These are phyloP conservation scores for Coemansia aciculifera DNA, from an alignment of 192 early-diverging fungal species.

Conservation along the genomic window DNA sequence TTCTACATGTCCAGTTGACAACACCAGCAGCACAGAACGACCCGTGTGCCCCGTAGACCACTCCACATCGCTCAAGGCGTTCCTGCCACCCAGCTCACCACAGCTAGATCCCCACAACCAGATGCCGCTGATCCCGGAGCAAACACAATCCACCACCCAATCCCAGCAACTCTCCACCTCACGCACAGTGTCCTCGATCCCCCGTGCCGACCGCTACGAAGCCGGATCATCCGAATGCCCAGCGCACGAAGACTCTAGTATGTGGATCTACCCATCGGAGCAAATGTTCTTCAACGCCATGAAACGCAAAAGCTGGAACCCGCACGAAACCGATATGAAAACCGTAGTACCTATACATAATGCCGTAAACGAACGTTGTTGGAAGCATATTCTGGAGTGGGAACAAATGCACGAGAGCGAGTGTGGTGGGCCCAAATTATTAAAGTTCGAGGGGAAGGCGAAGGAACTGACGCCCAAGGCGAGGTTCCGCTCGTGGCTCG, in stretches of 20 bases:
- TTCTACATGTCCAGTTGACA: not conserved
- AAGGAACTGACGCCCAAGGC: constrained; percentile 45
- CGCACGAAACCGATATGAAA: constrained; percentile 80
- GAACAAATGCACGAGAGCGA: constrained; percentile 53
- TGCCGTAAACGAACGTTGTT: constrained; percentile 88
- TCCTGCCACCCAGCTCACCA: constrained; percentile 33
- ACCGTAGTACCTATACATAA: constrained; percentile 93
- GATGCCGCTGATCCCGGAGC: constrained; percentile 63
- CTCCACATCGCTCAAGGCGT: constrained; percentile 47
- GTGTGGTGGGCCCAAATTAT: constrained; percentile 43
- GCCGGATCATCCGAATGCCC: constrained; percentile 45
- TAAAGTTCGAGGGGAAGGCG: constrained; percentile 49
- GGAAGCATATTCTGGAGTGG: constrained; percentile 86
- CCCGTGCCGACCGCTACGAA: constrained; percentile 60
- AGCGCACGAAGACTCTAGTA: constrained; percentile 20
- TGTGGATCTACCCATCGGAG: constrained; percentile 91
- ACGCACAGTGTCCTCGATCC: constrained; percentile 78
- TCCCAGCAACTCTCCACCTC: constrained; percentile 56
- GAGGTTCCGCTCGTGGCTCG: constrained; percentile 31
- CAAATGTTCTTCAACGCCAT: constrained; percentile 97
- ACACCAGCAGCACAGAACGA: not conserved
- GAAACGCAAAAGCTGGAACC: constrained; percentile 87
- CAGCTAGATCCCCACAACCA: constrained; percentile 62
- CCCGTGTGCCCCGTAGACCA: constrained; percentile 58
- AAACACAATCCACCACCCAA: constrained; percentile 50